Evolutionary conservation across 768 basidiomycete genomes (phyloP).

Genomic region (Amanita fuliginea): DNA sequence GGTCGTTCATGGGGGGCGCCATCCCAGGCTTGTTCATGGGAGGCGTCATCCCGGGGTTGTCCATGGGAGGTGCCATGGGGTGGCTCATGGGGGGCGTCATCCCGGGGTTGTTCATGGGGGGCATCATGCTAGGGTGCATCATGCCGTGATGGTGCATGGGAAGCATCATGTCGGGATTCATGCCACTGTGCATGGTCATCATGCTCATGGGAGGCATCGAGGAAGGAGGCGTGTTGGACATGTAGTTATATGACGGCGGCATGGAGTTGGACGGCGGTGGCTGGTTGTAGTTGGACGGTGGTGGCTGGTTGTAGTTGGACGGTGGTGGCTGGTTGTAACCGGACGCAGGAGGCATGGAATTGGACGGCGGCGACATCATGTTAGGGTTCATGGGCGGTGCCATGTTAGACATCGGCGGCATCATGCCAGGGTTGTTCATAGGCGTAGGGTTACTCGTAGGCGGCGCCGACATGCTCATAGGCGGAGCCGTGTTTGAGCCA

Average conservation of each 20-base stretch:
- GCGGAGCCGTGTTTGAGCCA: background rate
- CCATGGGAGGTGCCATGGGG: no score
- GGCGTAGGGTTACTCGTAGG: background rate
- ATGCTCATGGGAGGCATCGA: background rate
- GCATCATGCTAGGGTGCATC: no score
- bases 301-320: background rate
- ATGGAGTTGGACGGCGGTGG: background rate
- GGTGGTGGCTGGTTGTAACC: background rate
- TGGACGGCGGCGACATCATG: background rate
- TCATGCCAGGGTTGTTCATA: background rate
- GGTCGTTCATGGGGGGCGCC: no score
- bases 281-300: background rate
- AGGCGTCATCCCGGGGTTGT: background rate
- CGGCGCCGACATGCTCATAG: background rate
- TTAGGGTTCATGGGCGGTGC: no score
- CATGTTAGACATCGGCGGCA: background rate
- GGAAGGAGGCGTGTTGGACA: background rate
- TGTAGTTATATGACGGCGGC: background rate
- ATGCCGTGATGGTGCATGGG: no score
- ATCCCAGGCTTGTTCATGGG: background rate
- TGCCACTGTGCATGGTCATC: no score
- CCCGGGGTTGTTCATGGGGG: no score
- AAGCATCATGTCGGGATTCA: no score
- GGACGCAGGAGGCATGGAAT: no score
- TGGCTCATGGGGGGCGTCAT: no score